Percentiles rank a stretch among this genome's conserved stretches.
Conservation (phyloP, 2,329 filamentous ascomycete genomes). For the Neopestalotiopsis rosae region DNA sequence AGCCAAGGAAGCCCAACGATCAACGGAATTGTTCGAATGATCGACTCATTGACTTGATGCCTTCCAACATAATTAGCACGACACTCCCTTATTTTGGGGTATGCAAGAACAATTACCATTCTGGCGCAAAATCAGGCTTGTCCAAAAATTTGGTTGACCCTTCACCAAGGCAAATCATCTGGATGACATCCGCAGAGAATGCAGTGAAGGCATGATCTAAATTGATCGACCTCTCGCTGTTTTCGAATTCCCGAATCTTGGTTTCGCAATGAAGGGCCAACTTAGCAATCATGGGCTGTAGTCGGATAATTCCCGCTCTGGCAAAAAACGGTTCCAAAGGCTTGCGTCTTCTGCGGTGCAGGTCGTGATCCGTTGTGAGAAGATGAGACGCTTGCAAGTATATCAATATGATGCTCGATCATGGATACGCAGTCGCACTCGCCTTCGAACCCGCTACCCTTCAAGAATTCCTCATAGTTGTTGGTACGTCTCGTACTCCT, state of each 20-base stretch:
- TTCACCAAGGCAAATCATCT: conserved; percentile 20
- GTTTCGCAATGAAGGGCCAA: conserved; percentile 16
- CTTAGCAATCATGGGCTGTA: background rate
- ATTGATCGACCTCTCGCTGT: conserved; percentile 1
- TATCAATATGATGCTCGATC: no score
- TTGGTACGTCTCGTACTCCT: conserved; percentile 20
- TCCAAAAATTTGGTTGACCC: conserved; percentile 12
- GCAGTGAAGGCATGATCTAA: conserved; percentile 14
- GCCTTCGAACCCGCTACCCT: conserved; percentile 15
- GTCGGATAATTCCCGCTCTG: background rate
- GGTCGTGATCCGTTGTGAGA: conserved; percentile 18
- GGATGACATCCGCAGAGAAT: conserved; percentile 20
- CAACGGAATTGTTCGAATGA: background rate
- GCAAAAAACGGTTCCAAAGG: conserved; percentile 22
- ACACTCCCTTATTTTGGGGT: rapidly evolving
- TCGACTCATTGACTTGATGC: background rate
- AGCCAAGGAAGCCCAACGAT: conserved; percentile 2
- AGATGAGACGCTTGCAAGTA: background rate
- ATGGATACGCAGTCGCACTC: no score
- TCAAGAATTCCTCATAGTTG: conserved; percentile 15
- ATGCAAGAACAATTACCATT: conserved; percentile 16
- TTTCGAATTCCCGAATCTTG: conserved; percentile 10
- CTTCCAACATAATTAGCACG: no score
- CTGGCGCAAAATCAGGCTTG: conserved; percentile 19
- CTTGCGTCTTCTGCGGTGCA: conserved; percentile 20